Base-by-base conservation (phyloP, 192 early-diverging fungal species). In the Entomortierella lignicola region DNA sequence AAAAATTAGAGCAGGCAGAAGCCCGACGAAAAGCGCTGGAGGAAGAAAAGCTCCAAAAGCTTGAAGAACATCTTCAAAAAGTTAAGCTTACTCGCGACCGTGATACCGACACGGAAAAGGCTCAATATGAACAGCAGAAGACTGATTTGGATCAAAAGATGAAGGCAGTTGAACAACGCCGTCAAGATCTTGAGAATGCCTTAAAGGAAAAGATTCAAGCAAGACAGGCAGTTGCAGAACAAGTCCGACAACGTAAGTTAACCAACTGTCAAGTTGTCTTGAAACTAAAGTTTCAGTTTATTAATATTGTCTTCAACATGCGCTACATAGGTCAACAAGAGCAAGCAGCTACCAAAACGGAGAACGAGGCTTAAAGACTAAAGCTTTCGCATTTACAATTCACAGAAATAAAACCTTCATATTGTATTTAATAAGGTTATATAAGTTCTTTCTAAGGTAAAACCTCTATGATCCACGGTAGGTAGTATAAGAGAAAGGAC, bases 401-500 rank as follows among this genome's bases (percentile, higher is more conserved):
- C 10, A 37, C 34, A 37, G 34, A 37, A 37, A 37, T 37, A 37
- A 37, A 37, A 7, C 10, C 10, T 37, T 37, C 30, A 56, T 31
- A 29, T 20, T 56, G 55, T 60, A 20, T 17, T 27, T 44, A 11
- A 26, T 15, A 43, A 26, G 41, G 18, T 29, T 43, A 31, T 29
- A 10, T 59, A 34, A 13, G 25, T 39, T 31, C 21, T 13, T 32
- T 39, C n/a, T 21, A 26, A 48, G n/a, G 30, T 31, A 32, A 29
- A 20, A 20, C 37, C 20, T 74, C 69, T 90, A 96, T 58, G 88
- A 92, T 68, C 94, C 94, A 20, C 95, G 89, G 77, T 95, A 97
- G 29, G 94, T 96, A 39, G 93, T 94, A 85, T 96, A 96, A 34
- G 91, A 92, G 70, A 86, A 96, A 37, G 93, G 92, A 27, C 88